Percentiles rank a stretch among this genome's conserved stretches.
phyloP scores from a whole-genome alignment of 1,139 yeast species.

The Petasospora fabianii region DNA sequence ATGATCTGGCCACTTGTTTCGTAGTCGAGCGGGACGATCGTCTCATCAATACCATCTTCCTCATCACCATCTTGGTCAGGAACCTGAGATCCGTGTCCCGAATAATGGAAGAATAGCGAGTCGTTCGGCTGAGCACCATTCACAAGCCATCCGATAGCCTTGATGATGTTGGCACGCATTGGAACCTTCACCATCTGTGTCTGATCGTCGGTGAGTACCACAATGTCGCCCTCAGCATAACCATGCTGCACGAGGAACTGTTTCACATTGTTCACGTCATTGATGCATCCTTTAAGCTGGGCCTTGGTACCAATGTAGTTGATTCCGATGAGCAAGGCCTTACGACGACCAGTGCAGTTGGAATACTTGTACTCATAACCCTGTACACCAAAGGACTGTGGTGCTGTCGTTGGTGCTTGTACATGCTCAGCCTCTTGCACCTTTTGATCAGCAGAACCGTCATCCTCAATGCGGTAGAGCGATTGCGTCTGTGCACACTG shows the following conservation, averaged over 20 bases:
- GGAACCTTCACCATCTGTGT: conserved; percentile 64
- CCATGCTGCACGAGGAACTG: conserved; percentile 57
- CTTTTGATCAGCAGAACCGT: conserved; percentile 10
- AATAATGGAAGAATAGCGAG: conserved; percentile 78
- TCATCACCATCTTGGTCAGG: conserved; percentile 85
- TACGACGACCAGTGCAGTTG: conserved; percentile 68
- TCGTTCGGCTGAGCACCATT: conserved; percentile 83
- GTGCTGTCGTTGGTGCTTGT: conserved; percentile 32
- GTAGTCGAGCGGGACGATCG: conserved; percentile 88
- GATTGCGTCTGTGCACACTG: conserved; percentile 18
- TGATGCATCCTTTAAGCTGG: conserved; percentile 81
- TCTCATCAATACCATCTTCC: conserved; percentile 85
- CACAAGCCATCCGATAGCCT: conserved; percentile 92
- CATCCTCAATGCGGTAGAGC: conserved; percentile 18
- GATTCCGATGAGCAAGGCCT: conserved; percentile 83
- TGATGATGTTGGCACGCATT: conserved; percentile 67
- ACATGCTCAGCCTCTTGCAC: conserved; percentile 14
- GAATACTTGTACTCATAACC: conserved; percentile 56
- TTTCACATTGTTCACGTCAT: conserved; percentile 68
- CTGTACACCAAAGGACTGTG: conserved; percentile 35
- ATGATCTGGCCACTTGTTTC: conserved; percentile 67
- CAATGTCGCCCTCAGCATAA: conserved; percentile 75
- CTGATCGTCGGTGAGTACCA: conserved; percentile 73
- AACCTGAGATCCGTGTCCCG: conserved; percentile 92
- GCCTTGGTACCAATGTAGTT: conserved; percentile 77